Conservation (phyloP, 2,329 filamentous ascomycete species). For the Colletotrichum limetticola region DNA sequence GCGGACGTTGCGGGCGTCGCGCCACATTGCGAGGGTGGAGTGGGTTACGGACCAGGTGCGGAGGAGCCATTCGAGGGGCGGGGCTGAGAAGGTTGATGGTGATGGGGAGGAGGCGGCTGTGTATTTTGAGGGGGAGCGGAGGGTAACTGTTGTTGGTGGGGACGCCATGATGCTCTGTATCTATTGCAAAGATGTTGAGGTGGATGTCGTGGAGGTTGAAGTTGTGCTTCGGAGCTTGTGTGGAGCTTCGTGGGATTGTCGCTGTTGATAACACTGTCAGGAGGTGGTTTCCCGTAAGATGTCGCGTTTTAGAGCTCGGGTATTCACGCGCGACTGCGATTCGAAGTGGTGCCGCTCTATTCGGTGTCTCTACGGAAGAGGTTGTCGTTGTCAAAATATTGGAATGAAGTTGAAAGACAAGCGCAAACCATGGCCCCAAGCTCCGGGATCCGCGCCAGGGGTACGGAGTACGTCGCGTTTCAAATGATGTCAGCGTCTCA, state of each 20-base stretch:
- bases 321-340: background rate
- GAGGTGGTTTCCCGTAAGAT: background rate
- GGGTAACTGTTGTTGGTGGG: constrained; percentile 24
- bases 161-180: constrained; percentile 25
- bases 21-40: constrained; percentile 84
- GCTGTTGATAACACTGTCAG: background rate
- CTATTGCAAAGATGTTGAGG: background rate
- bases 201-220: background rate
- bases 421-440: constrained; percentile 49
- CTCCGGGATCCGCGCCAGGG: constrained; percentile 30
- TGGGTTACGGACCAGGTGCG: constrained; percentile 81
- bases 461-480: constrained; percentile 13
- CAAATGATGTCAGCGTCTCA: constrained; percentile 35
- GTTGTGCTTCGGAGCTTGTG: background rate
- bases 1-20: constrained; percentile 79
- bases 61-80: constrained; percentile 68
- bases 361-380: background rate
- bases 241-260: background rate
- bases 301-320: background rate
- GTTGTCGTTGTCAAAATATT: background rate
- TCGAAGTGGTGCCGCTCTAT: background rate
- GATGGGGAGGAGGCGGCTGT: constrained; percentile 39
- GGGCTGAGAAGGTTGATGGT: constrained; percentile 47
- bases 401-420: background rate
- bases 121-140: constrained; percentile 60